A percentile compares a stretch with the other conserved stretches of the same genome.
Evolutionary conservation across 139 green algal genomes (phyloP).

Genomic region (Coelastrella sp.): DNA sequence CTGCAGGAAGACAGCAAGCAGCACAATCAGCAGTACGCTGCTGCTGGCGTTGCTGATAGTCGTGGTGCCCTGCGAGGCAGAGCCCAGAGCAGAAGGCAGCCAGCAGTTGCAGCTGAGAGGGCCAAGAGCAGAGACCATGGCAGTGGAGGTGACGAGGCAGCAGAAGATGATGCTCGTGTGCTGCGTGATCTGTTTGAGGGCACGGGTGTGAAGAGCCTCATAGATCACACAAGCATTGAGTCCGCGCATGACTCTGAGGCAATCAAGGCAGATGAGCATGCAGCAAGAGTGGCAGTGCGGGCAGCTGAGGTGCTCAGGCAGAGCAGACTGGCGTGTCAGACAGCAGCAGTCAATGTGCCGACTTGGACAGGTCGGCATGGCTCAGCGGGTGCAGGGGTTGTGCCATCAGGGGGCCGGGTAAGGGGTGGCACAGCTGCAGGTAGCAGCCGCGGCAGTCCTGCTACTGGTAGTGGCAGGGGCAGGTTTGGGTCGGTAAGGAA

Average conservation of each 20-base stretch:
- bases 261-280: conserved; percentile 67
- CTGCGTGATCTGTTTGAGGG: conserved; percentile 89
- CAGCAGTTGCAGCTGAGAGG: conserved; percentile 6
- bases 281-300: conserved; percentile 60
- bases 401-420: neutral
- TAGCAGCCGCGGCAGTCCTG: neutral
- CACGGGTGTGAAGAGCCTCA: conserved; percentile 66
- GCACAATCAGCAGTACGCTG: neutral
- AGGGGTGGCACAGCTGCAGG: neutral
- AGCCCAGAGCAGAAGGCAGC: neutral
- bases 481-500: conserved; percentile 38
- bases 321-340: conserved; percentile 53
- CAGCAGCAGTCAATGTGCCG: conserved; percentile 74
- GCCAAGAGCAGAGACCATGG: neutral
- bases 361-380: conserved; percentile 92
- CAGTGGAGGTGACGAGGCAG: conserved; percentile 20
- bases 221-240: conserved; percentile 91
- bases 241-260: conserved; percentile 74
- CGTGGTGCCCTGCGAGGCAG: neutral
- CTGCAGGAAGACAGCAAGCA: neutral
- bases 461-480: neutral
- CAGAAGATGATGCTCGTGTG: conserved; percentile 74
- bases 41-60: neutral
- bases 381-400: conserved; percentile 52
- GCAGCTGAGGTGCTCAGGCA: conserved; percentile 78